These are phyloP conservation scores for Dothiorella sarmentorum DNA, from an alignment of 2,329 filamentous ascomycete genomes.

Conservation along the genomic window DNA sequence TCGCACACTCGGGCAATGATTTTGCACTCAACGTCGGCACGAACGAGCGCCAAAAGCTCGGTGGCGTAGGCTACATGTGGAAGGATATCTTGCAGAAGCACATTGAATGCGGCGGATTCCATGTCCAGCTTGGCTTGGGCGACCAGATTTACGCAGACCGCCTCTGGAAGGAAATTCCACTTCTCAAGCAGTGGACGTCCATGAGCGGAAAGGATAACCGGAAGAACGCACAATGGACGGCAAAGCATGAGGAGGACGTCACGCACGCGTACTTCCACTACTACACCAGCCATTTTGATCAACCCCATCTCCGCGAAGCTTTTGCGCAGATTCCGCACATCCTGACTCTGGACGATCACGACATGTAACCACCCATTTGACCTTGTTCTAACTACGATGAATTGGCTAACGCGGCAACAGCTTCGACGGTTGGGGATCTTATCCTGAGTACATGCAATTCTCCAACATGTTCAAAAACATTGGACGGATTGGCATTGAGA, in stretches of 20 bases:
- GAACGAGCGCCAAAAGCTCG: slow-evolving; percentile 78
- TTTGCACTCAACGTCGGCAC: slow-evolving; percentile 85
- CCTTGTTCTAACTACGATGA: slow-evolving; percentile 19
- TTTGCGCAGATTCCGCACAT: slow-evolving; percentile 97
- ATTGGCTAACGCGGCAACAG: slow-evolving; percentile 49
- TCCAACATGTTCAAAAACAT: slow-evolving; percentile 99
- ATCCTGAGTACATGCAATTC: slow-evolving; percentile 97
- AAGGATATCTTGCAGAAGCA: slow-evolving; percentile 98
- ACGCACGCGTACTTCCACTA: slow-evolving; percentile 98
- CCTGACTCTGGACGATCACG: slow-evolving; percentile 90
- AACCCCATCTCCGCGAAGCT: slow-evolving; percentile 88
- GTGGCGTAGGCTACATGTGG: slow-evolving; percentile 95
- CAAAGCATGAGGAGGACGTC: slow-evolving; percentile 91
- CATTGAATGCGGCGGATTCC: slow-evolving; percentile 91
- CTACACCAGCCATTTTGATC: slow-evolving; percentile 97
- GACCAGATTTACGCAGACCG: slow-evolving; percentile 95
- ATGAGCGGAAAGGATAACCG: slow-evolving; percentile 91
- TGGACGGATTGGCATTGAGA: slow-evolving; percentile 88
- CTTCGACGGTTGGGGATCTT: slow-evolving; percentile 95
- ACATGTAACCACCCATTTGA: slow-evolving; percentile 54
- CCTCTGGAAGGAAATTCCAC: slow-evolving; percentile 91
- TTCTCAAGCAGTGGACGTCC: slow-evolving; percentile 90
- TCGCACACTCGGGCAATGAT: slow-evolving; percentile 94
- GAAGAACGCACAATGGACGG: slow-evolving; percentile 87
- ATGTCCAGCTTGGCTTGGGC: slow-evolving; percentile 86